These are phyloP conservation scores for Plenodomus biglobosus DNA, from an alignment of 2,329 filamentous ascomycete genomes.

Conservation along the genomic window DNA sequence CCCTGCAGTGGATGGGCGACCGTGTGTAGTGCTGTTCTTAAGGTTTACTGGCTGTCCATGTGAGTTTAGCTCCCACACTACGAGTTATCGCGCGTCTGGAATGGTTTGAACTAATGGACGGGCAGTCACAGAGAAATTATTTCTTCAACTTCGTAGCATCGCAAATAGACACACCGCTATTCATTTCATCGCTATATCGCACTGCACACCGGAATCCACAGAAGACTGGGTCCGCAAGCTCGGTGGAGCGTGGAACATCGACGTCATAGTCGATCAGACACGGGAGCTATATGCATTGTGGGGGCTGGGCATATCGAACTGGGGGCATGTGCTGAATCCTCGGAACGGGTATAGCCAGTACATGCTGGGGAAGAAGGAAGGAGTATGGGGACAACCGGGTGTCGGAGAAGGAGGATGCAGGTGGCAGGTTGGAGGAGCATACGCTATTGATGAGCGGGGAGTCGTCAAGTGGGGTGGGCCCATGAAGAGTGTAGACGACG, in stretches of 20 bases:
- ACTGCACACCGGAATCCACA: slow-evolving; percentile 60
- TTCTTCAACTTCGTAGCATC: slow-evolving; percentile 58
- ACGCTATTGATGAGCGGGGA: slow-evolving; percentile 36
- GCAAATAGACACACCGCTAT: slow-evolving; percentile 56
- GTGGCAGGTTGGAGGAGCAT: slow-evolving; percentile 41
- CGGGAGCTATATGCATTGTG: slow-evolving; percentile 61
- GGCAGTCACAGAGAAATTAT: slow-evolving; percentile 50
- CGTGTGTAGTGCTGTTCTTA: slow-evolving; percentile 37
- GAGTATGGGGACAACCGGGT: slow-evolving; percentile 37
- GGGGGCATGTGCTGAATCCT: slow-evolving; percentile 39
- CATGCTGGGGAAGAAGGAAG: slow-evolving; percentile 39
- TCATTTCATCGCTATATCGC: slow-evolving; percentile 61
- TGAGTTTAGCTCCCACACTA: slow-evolving; percentile 16
- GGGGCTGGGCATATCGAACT: slow-evolving; percentile 56
- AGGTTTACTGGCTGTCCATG: slow-evolving; percentile 42
- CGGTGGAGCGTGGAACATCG: slow-evolving; percentile 60
- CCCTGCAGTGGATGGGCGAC: slow-evolving; percentile 33
- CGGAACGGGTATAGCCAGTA: slow-evolving; percentile 42
- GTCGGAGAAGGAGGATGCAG: slow-evolving; percentile 40
- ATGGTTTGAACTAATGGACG: slow-evolving; percentile 1
- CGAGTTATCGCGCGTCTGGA: not conserved
- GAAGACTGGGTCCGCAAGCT: slow-evolving; percentile 60
- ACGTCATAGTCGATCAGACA: slow-evolving; percentile 59
- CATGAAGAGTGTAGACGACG: slow-evolving; percentile 41
- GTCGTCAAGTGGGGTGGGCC: slow-evolving; percentile 40